Evolutionary conservation across 1,139 yeast genomes (phyloP).

Genomic region (Candida sojae): DNA sequence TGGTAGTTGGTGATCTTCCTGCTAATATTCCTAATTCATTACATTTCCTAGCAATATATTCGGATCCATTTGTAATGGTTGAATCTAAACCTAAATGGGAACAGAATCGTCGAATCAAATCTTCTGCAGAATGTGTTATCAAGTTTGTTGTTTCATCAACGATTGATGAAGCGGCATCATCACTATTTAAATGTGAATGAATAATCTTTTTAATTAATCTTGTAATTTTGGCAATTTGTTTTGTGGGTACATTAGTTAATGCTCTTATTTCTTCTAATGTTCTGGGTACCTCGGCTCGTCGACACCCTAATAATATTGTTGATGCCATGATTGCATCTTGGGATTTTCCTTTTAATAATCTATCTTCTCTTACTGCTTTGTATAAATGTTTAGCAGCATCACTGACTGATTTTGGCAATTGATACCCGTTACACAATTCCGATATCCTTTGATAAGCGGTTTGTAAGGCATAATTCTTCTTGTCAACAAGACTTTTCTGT

Average conservation of each 20-base stretch:
- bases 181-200: constrained; percentile 33
- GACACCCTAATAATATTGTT: constrained; percentile 87
- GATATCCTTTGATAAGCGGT: constrained; percentile 88
- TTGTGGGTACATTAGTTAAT: constrained; percentile 86
- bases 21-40: constrained; percentile 91
- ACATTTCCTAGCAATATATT: constrained; percentile 82
- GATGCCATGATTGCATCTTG: constrained; percentile 96
- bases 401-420: constrained; percentile 88
- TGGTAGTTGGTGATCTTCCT: constrained; percentile 94
- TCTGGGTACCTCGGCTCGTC: constrained; percentile 91
- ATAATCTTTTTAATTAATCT: constrained; percentile 77
- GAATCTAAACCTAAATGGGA: constrained; percentile 86
- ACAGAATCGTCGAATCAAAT: constrained; percentile 91
- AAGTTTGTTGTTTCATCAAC: constrained; percentile 10
- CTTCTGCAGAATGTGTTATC: constrained; percentile 92
- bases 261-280: constrained; percentile 96
- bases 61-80: constrained; percentile 89
- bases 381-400: constrained; percentile 97
- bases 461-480: constrained; percentile 80
- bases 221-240: constrained; percentile 87
- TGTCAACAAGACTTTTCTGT: constrained; percentile 78
- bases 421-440: constrained; percentile 97
- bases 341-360: constrained; percentile 82
- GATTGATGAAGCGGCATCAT: constrained; percentile 58
- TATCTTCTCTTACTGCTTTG: constrained; percentile 86